Conservation (phyloP, 108 stramenopile species). For the Stephanodiscus minutulus region DNA sequence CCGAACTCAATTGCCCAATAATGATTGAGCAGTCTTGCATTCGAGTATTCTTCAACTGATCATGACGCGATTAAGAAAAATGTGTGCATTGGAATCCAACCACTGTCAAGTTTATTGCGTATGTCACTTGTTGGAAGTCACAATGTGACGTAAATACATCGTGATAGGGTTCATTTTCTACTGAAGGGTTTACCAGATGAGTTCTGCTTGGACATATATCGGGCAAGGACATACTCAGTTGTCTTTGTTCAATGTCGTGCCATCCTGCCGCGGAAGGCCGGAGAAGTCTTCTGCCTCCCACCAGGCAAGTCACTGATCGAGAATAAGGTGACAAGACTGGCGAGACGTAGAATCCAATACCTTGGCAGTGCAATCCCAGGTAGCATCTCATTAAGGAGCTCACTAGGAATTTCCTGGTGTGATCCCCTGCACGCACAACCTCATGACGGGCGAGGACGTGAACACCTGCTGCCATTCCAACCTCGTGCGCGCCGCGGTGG, state of each 20-base stretch:
- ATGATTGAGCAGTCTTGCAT: not conserved
- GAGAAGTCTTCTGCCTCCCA: no score
- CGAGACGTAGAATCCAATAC: no score
- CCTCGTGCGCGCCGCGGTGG: constrained; percentile 44
- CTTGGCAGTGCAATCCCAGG: no score
- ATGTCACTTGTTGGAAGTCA: not conserved
- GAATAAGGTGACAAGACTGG: no score
- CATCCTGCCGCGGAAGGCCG: not conserved
- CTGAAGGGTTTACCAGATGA: not conserved
- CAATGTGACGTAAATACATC: not conserved
- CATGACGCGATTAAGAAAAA: no score
- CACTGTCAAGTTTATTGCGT: not conserved
- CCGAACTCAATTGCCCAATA: not conserved
- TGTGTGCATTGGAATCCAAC: no score
- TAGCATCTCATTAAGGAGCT: no score
- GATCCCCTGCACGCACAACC: constrained; percentile 68
- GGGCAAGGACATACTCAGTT: not conserved
- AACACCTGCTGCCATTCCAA: constrained; percentile 60
- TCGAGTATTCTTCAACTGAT: no score
- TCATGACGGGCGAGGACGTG: constrained; percentile 51
- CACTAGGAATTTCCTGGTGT: no score
- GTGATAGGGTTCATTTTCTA: not conserved
- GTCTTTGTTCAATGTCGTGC: not conserved
- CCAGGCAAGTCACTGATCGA: no score
- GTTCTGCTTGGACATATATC: not conserved